A percentile compares a stretch with the other conserved stretches of the same genome.
Conservation (phyloP, 441 rosid species). For the Populus hybrid region DNA sequence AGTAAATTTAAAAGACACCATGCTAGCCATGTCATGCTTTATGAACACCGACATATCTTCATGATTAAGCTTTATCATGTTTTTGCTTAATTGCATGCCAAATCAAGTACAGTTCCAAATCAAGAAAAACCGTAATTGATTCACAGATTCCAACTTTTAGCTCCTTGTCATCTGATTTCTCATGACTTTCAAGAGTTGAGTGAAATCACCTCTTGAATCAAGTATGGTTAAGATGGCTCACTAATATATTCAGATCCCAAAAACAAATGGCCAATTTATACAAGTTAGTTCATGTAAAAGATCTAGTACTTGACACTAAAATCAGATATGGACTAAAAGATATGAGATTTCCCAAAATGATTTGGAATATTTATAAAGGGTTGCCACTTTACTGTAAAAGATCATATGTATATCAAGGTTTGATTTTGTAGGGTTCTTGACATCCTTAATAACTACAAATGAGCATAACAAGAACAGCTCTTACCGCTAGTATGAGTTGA, state of each 20-base stretch:
- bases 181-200: background rate
- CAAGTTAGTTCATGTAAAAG: no score
- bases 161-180: background rate
- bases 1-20: background rate
- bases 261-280: background rate
- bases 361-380: background rate
- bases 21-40: background rate
- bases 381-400: background rate
- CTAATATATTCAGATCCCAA: background rate
- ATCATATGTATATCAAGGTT: background rate
- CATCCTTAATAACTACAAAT: background rate
- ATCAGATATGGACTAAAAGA: background rate
- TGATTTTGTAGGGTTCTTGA: background rate
- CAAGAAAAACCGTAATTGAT: no score
- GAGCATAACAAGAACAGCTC: slow-evolving; percentile 14
- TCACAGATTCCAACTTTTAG: background rate
- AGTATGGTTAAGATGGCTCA: background rate
- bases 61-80: background rate
- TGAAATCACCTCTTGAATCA: background rate
- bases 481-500: slow-evolving; percentile 94
- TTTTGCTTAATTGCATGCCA: background rate
- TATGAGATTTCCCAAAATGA: background rate
- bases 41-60: background rate
- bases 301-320: background rate
- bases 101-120: no score